Percentiles rank a stretch among this genome's conserved stretches.
Evolutionary conservation across 495 filamentous ascomycete species (phyloP).

Genomic region (Xylaria palmicola): DNA sequence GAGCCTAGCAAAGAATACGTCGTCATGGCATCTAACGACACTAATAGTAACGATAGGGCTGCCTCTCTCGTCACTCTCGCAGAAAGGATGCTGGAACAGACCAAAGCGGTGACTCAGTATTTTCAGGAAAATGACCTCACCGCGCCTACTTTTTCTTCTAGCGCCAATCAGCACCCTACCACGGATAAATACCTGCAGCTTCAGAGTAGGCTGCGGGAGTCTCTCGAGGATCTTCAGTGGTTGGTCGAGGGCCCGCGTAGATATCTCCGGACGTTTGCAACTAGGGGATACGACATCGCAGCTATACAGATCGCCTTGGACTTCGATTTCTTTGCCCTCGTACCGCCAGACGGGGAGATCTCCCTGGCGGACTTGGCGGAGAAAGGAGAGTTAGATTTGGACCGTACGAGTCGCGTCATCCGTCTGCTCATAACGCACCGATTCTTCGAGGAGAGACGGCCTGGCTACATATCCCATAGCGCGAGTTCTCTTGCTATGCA

Average conservation of each 20-base stretch:
- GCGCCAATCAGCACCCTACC: neutral
- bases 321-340: slow-evolving; percentile 24
- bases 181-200: neutral
- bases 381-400: slow-evolving; percentile 21
- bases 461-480: slow-evolving; percentile 14
- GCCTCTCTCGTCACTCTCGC: neutral
- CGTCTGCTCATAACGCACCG: slow-evolving; percentile 26
- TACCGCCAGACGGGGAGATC: slow-evolving; percentile 3
- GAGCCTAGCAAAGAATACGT: neutral
- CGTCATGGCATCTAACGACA: neutral
- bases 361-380: slow-evolving; percentile 19
- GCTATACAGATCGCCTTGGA: slow-evolving; percentile 32
- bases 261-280: slow-evolving; percentile 10
- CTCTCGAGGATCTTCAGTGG: slow-evolving; percentile 19
- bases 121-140: neutral
- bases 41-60: neutral
- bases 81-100: neutral
- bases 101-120: neutral
- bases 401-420: slow-evolving; percentile 21
- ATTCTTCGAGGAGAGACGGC: slow-evolving; percentile 25
- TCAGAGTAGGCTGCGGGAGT: neutral
- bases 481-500: neutral
- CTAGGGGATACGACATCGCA: slow-evolving; percentile 24
- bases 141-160: neutral
- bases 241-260: slow-evolving; percentile 28